phyloP scores from a whole-genome alignment of 179 eudicot species.

The Monotropa hypopitys region DNA sequence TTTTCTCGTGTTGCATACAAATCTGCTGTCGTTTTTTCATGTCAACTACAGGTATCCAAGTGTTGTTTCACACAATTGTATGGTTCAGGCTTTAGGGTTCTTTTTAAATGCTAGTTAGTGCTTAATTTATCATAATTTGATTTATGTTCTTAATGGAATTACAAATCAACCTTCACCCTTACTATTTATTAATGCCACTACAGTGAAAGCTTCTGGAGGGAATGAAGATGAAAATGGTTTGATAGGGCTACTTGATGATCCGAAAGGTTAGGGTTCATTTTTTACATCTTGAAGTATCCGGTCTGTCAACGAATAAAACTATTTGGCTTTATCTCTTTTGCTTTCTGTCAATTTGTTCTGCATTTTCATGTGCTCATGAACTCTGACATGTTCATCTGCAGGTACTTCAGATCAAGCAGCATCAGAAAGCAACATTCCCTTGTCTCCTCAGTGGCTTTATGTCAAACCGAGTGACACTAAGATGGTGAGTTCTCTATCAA shows the following conservation, averaged over 20 bases:
- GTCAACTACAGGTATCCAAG: neutral
- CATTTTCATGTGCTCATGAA: neutral
- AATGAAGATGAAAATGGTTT: constrained; percentile 43
- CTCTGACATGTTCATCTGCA: neutral
- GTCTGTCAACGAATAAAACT: neutral
- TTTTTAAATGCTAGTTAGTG: neutral
- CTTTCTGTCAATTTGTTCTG: neutral
- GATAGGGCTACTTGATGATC: constrained; percentile 49
- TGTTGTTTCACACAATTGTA: neutral
- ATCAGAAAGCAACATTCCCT: constrained; percentile 69
- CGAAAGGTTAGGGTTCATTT: constrained; percentile 39
- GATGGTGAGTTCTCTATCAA: constrained; percentile 30
- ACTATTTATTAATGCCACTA: constrained; percentile 4
- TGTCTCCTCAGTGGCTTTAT: constrained; percentile 98
- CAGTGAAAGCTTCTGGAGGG: constrained; percentile 29
- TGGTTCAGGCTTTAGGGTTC: neutral
- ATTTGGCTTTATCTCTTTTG: neutral
- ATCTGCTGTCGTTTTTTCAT: no score
- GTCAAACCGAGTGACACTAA: constrained; percentile 67
- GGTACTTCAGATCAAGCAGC: constrained; percentile 49
- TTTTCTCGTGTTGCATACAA: neutral
- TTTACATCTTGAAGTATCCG: neutral
- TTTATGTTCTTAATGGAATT: neutral
- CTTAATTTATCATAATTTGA: neutral
- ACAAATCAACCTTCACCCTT: neutral